A percentile compares a stretch with the other conserved stretches of the same genome.
phyloP scores from a whole-genome alignment of 116 monocot genomes.

The Cymodocea nodosa region DNA sequence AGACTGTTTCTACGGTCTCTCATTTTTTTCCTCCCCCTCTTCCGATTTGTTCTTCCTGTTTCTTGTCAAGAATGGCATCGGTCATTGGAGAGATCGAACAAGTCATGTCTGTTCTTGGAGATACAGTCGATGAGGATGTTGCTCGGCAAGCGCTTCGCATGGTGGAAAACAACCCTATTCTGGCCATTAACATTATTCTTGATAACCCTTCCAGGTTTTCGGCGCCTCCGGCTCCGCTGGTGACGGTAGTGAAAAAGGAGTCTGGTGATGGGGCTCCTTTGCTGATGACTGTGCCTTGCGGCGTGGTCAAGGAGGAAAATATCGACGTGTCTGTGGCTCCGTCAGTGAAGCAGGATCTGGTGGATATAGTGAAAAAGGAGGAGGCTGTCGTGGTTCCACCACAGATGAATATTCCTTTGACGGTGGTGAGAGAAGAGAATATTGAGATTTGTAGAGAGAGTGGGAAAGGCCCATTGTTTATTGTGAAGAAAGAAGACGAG shows the following conservation, averaged over 20 bases:
- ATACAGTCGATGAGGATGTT: slow-evolving; percentile 2
- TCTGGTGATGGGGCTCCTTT: not conserved
- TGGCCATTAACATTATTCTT: slow-evolving; percentile 65
- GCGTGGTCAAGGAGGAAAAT: slow-evolving; percentile 11
- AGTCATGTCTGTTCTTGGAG: slow-evolving; percentile 38
- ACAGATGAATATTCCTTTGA: too few relatives aligned
- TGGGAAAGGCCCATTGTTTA: too few relatives aligned
- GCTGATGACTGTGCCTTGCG: not conserved
- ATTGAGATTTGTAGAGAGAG: too few relatives aligned
- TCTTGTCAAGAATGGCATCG: slow-evolving; percentile 4
- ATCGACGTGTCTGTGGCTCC: not conserved
- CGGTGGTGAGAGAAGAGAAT: too few relatives aligned
- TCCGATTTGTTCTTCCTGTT: not conserved
- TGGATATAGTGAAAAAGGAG: slow-evolving; percentile 6
- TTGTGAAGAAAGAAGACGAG: too few relatives aligned
- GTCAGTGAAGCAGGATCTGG: not conserved
- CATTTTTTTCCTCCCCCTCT: not conserved
- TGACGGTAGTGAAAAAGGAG: not conserved
- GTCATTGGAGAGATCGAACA: slow-evolving; percentile 28
- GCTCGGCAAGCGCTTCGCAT: slow-evolving; percentile 36
- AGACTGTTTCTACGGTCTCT: not conserved
- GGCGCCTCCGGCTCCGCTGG: not conserved
- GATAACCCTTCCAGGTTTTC: slow-evolving; percentile 18
- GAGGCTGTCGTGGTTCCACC: not conserved
- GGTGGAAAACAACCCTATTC: slow-evolving; percentile 42